Evolutionary conservation across 164 flowering plant species (phyloP).

Genomic region (Santalum album): DNA sequence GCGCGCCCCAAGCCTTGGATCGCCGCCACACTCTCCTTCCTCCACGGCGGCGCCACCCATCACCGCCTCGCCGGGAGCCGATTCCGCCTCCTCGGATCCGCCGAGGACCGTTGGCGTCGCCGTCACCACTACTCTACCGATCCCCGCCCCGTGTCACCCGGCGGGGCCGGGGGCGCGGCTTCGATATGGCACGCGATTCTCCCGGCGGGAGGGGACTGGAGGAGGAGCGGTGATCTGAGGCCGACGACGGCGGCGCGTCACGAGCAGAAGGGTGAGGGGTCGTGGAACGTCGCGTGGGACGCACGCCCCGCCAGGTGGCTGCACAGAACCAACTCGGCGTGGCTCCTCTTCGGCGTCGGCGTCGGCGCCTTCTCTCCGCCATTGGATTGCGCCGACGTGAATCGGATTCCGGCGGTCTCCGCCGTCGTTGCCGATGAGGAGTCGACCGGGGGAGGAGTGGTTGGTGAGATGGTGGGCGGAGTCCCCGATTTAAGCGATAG

Average conservation of each 20-base stretch:
- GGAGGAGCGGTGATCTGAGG: slow-evolving; percentile 7
- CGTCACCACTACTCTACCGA: slow-evolving; percentile 34
- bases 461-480: background rate
- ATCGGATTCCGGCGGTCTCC: slow-evolving; percentile 4
- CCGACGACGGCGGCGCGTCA: slow-evolving; percentile 11
- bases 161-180: slow-evolving; percentile 28
- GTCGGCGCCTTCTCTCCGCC: slow-evolving; percentile 15
- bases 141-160: background rate
- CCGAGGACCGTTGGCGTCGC: slow-evolving; percentile 6
- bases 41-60: slow-evolving; percentile 22
- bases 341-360: slow-evolving; percentile 82
- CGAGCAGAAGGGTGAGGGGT: slow-evolving; percentile 61
- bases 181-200: slow-evolving; percentile 67
- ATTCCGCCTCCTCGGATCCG: slow-evolving; percentile 4
- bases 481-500: slow-evolving; percentile 8
- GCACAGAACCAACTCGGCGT: slow-evolving; percentile 71
- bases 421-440: background rate
- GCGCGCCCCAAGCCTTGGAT: slow-evolving; percentile 63
- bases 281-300: slow-evolving; percentile 86
- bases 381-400: slow-evolving; percentile 7
- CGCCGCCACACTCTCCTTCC: slow-evolving; percentile 24
- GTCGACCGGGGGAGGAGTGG: no score
- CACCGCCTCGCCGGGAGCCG: slow-evolving; percentile 10
- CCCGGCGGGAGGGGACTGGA: slow-evolving; percentile 26
- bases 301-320: slow-evolving; percentile 88